Conservation (phyloP, 176 grass and related monocot species). For the Ananas comosus region DNA sequence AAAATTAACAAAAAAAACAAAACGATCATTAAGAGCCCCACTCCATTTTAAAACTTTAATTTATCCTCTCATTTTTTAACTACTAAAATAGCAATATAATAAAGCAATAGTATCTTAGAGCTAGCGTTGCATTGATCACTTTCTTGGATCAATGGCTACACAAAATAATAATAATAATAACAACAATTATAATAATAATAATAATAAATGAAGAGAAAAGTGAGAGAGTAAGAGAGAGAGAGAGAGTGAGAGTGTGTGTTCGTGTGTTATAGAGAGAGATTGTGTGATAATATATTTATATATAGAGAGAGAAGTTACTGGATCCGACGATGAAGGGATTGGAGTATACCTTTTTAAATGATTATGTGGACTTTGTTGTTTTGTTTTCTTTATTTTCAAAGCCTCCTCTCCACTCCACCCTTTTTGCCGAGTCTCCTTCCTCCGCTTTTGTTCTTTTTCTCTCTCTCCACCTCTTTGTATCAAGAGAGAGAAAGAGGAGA, state of each 20-base stretch:
- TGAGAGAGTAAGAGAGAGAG: background rate
- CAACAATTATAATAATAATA: too few relatives aligned
- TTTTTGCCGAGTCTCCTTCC: conserved; percentile 14
- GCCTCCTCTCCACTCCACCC: conserved; percentile 1
- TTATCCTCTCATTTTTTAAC: background rate
- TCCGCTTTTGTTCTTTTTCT: conserved; percentile 15
- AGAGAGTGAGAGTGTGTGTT: background rate
- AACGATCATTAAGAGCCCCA: too few relatives aligned
- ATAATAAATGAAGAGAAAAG: conserved; percentile 14
- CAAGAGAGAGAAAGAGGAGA: conserved; percentile 16
- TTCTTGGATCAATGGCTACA: conserved; percentile 47
- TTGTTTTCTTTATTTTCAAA: too few relatives aligned
- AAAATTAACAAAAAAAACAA: too few relatives aligned
- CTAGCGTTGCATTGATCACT: background rate
- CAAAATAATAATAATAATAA: too few relatives aligned
- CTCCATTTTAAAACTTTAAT: too few relatives aligned
- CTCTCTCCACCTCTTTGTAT: conserved; percentile 15
- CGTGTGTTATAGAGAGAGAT: too few relatives aligned
- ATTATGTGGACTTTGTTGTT: conserved; percentile 9
- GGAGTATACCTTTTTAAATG: conserved; percentile 27
- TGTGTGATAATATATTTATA: background rate
- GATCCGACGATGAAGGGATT: conserved; percentile 33
- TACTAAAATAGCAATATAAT: background rate
- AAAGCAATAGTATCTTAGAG: too few relatives aligned
- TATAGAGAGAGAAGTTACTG: conserved; percentile 24